Evolutionary conservation across 345 rosid genomes (phyloP).

Genomic region (Noccaea caerulescens): DNA sequence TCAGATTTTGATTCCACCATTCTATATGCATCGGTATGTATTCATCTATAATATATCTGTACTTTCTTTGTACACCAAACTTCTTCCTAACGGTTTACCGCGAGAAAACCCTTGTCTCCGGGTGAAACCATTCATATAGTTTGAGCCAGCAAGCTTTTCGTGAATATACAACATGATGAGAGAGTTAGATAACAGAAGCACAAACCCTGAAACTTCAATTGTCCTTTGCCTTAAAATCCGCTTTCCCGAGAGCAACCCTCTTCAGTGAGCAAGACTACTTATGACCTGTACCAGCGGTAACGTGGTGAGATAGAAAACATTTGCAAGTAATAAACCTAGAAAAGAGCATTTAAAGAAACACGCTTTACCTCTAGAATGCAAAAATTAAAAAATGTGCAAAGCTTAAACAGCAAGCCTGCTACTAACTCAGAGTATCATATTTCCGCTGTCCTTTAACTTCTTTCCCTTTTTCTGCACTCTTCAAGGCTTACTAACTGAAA

Average conservation of each 20-base stretch:
- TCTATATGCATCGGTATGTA: slow-evolving; percentile 37
- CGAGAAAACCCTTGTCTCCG: slow-evolving; percentile 59
- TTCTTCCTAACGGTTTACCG: slow-evolving; percentile 50
- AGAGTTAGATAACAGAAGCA: slow-evolving; percentile 49
- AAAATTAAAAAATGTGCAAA: slow-evolving; percentile 64
- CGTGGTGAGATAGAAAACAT: background rate
- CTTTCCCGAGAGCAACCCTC: slow-evolving; percentile 51
- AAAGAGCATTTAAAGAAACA: background rate
- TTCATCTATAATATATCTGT: slow-evolving; percentile 20
- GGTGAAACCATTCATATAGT: slow-evolving; percentile 40
- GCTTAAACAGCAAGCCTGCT: slow-evolving; percentile 83
- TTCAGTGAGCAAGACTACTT: slow-evolving; percentile 51
- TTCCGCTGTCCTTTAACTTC: slow-evolving; percentile 57
- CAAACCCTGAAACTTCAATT: slow-evolving; percentile 48
- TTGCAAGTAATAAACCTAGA: slow-evolving; percentile 15
- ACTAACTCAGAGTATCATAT: slow-evolving; percentile 64
- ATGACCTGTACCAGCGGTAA: slow-evolving; percentile 62
- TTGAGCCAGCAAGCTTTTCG: slow-evolving; percentile 41
- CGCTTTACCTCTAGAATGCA: slow-evolving; percentile 81
- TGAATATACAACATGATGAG: slow-evolving; percentile 46
- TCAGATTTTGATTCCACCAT: slow-evolving; percentile 77
- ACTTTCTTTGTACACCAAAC: slow-evolving; percentile 44
- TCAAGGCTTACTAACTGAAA: slow-evolving; percentile 32
- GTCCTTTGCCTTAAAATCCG: slow-evolving; percentile 50
- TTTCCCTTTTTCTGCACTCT: slow-evolving; percentile 33